Evolutionary conservation across 192 early-diverging fungal genomes (phyloP), one percentile per base, ranked within the genome.

Genomic region (Hyaloraphidium curvatum): DNA sequence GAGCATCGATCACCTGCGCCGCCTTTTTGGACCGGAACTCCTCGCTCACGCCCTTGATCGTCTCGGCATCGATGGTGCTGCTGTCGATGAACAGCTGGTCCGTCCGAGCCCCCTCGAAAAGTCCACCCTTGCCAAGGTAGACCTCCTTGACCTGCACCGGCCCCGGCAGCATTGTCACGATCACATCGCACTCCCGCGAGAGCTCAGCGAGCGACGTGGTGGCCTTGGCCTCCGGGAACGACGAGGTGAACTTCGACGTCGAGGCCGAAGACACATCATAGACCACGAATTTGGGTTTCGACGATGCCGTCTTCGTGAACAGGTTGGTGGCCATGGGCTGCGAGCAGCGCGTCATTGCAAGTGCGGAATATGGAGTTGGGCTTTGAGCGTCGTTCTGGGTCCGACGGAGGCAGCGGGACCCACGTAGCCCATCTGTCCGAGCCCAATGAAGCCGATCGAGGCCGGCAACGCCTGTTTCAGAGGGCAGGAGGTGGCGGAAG

Each of bases 281-380:
- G 5, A 94, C 67, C 50, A 85, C 59, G 28, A 92, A 76, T 16
- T 72, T 48, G 64, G 7, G 58, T 41, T 17, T 63, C 55, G 26
- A 51, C 17, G 54, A 28, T 13, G 37, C 35, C 3, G 68, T 65
- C 56, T 81, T 79, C 13, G 64, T 48, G 53, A 70, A 69, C 16
- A 95, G 67, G 64, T 97, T 91, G 51, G 65, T 70, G 54, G 93
- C 89, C 93, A 97, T 97, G 52, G 81, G 79, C n/a, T n/a, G n/a
- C n/a, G n/a, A n/a, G 56, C 73, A 84, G 22, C 93, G 87, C 82
- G 67, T 33, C 43, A 28, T n/a, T 35, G 5, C n/a, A 50, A 39
- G 50, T 28, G 23, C 9, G 54, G 30, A 2, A 22, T 14, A 2
- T 28, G 28, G 23, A 2, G 69, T 70, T 52, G 66, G 60, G 22